These are phyloP conservation scores for Fusarium sp. DNA, from an alignment of 2,329 filamentous ascomycete genomes.

Conservation along the genomic window DNA sequence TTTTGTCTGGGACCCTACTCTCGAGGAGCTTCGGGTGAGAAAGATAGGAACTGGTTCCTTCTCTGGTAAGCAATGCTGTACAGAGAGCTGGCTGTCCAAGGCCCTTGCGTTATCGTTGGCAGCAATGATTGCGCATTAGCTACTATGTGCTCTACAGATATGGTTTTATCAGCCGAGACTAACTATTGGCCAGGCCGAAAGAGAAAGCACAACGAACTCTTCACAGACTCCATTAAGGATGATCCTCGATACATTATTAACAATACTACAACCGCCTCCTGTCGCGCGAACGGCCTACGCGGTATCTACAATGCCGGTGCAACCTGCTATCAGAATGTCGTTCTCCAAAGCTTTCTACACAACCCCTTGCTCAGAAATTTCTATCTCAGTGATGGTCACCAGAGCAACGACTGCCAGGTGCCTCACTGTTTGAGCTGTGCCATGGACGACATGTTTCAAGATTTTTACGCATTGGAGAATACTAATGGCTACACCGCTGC, in stretches of 20 bases:
- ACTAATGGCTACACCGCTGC: conserved; percentile 92
- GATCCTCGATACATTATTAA: conserved; percentile 80
- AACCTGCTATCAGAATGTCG: conserved; percentile 97
- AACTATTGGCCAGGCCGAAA: conserved; percentile 66
- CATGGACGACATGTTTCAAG: conserved; percentile 79
- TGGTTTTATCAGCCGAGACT: neutral
- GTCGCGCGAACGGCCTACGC: conserved; percentile 86
- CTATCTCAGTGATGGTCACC: conserved; percentile 91
- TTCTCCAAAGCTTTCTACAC: conserved; percentile 92
- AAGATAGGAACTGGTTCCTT: conserved; percentile 76
- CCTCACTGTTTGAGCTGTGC: conserved; percentile 74
- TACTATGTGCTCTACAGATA: neutral
- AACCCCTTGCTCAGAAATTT: conserved; percentile 92
- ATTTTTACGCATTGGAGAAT: conserved; percentile 77
- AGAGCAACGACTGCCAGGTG: conserved; percentile 75
- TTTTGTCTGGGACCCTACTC: conserved; percentile 82
- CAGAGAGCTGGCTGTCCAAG: neutral
- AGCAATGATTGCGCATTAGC: neutral
- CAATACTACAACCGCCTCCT: conserved; percentile 84
- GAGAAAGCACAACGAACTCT: conserved; percentile 79
- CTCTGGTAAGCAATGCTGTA: conserved; percentile 60
- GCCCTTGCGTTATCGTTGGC: neutral
- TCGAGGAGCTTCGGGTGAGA: conserved; percentile 78
- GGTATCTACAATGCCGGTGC: conserved; percentile 98
- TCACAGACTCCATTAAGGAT: conserved; percentile 72